Base-by-base conservation (phyloP, 1,284 basidiomycete species). In the Cutaneotrichosporon sp. region DNA sequence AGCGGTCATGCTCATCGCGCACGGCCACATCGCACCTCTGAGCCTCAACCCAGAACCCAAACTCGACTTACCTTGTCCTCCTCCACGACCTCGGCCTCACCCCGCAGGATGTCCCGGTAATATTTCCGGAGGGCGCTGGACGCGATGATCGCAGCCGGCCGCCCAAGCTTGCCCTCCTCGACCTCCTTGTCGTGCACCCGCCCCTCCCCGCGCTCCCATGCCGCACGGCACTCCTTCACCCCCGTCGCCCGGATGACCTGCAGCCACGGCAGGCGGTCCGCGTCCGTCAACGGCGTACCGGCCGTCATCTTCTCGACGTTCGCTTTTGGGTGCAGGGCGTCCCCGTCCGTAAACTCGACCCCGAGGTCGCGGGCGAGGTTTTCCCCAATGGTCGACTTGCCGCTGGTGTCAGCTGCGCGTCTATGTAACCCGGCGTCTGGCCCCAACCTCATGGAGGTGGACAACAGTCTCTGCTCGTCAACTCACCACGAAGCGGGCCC, bases 251-350 rank as follows among this genome's bases (percentile, higher is more conserved):
- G 83, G 51, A 96, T 85, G 33, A 79, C 70, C 47, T 80, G 79
- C 7, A 97, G 79, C 92, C 93, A 97, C 0, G 92, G 91, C 55
- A 83, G 79, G 19, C 92, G 83, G 70, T 97, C 90, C 5, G 75
- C 80, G 67, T 97, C 92, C 2, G 79, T 84, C 53, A 97, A 76
- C 0, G 91, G 86, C n/a, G 78, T 76, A 0, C 90, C 90, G 1
- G 74, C 65, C 2, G 84, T 79, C 92, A 97, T 97, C 79, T 97
- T 97, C 27, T 81, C 85, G 41, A 96, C 82, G 71, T 96, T 96
- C 6, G 80, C 71, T 12, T 78, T 66, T 0, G 92, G 88, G 68
- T 97, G 93, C 32, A 97, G 79, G 56, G 88, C 85, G 70, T 97
- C 93, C 33, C 88, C 93, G 66, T 97, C 93, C 57, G 91, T 78